phyloP scores from a whole-genome alignment of 306 rosid species.

The Lupinus albus region DNA sequence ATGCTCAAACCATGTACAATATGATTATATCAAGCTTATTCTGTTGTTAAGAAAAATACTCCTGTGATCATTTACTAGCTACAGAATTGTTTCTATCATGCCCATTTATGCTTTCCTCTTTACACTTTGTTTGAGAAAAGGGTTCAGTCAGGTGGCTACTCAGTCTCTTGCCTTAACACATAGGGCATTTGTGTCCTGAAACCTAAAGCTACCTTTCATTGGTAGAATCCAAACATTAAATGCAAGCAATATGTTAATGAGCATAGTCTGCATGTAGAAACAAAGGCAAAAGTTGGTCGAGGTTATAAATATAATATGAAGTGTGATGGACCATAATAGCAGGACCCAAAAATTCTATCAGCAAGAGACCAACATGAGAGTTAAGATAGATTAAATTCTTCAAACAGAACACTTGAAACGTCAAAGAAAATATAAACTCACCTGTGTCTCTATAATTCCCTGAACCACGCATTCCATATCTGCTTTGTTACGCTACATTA shows the following conservation, averaged over 20 bases:
- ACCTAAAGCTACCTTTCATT: no score
- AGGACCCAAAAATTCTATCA: background rate
- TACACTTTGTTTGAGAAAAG: background rate
- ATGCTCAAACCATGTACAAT: background rate
- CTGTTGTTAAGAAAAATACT: background rate
- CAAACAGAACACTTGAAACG: no score
- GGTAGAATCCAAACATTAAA: conserved; percentile 12
- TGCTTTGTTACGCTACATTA: conserved; percentile 23
- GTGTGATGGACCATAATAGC: background rate
- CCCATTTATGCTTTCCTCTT: background rate
- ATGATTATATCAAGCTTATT: background rate
- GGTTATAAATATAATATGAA: conserved; percentile 1
- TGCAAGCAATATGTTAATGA: background rate
- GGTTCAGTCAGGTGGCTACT: no score
- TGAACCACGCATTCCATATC: conserved; percentile 93
- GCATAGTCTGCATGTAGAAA: background rate
- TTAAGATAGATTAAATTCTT: background rate
- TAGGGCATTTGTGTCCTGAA: no score
- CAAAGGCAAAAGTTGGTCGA: background rate
- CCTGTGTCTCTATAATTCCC: conserved; percentile 92
- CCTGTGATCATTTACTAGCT: background rate
- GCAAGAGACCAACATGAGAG: conserved; percentile 2
- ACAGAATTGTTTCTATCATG: background rate
- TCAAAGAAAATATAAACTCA: conserved; percentile 26
- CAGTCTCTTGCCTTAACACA: no score